These are phyloP conservation scores for Mortierella antarctica DNA, from an alignment of 192 early-diverging fungal genomes.

Conservation along the genomic window DNA sequence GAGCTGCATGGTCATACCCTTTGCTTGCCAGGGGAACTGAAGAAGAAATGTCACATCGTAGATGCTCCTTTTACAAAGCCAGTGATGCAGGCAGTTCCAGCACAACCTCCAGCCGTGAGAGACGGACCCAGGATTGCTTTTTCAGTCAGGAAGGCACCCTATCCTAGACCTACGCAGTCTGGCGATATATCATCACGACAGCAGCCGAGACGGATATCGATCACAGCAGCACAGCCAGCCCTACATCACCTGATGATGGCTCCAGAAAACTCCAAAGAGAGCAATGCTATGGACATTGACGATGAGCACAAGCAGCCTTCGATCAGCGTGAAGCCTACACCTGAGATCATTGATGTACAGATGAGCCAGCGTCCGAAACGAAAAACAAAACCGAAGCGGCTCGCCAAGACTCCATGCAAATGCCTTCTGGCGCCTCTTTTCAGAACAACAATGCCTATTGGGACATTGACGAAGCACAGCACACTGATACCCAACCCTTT, in stretches of 20 bases:
- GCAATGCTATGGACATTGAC: not conserved
- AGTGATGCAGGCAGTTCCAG: not conserved
- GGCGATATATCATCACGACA: not conserved
- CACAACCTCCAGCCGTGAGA: not conserved
- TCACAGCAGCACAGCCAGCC: not conserved
- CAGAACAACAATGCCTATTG: slow-evolving; percentile 12
- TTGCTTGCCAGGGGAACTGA: not conserved
- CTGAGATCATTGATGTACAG: not conserved
- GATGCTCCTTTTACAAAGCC: slow-evolving; percentile 28
- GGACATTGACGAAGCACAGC: not conserved
- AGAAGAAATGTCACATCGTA: not conserved
- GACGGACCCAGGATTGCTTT: slow-evolving; percentile 30
- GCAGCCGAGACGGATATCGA: not conserved
- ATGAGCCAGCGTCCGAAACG: not conserved
- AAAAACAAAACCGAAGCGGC: slow-evolving; percentile 15
- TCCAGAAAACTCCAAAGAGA: not conserved
- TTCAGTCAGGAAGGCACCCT: slow-evolving; percentile 17
- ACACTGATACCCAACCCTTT: too few relatives aligned
- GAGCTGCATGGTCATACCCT: not conserved
- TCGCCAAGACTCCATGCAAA: slow-evolving; percentile 1
- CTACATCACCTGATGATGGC: too few relatives aligned
- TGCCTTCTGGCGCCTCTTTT: slow-evolving; percentile 26
- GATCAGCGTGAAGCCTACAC: not conserved
- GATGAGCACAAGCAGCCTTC: not conserved
- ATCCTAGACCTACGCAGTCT: slow-evolving; percentile 2